Evolutionary conservation across 306 rosid species (phyloP), one percentile per base, ranked within the genome.

Genomic region (Alnus rubra): DNA sequence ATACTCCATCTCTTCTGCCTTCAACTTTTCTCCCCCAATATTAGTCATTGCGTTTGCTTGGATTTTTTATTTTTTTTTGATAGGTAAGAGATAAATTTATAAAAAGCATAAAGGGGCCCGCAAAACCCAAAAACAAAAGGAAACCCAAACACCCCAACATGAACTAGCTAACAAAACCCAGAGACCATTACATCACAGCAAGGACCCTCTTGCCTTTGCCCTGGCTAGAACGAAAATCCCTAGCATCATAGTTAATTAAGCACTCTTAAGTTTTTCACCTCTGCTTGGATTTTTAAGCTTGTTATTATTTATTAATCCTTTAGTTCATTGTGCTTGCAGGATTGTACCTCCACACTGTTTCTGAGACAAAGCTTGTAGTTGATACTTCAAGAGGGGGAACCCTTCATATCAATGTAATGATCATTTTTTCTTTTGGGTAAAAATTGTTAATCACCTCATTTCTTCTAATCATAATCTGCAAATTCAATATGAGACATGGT

Each of bases 361-460:
- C 91, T 0, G 98, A 94, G 90, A 86, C 94, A 35, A 88, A 86
- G 87, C 97, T 94, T 82, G 77, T 87, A 45, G 98, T 94, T 78
- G 98, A 94, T 82, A 89, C 94, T 78, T 89, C 98, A 73, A 92
- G 98, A 79, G 97, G 98, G 63, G 94, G 84, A 86, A 88, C 80
- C 55, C 81, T 94, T 54, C 84, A 78, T 67, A 94, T 94, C 89
- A 86, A 86, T 84, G 98, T 94, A 90, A 82, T 79, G 44, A 52
- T 47, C 74, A 7, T 31, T 77, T 50, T 79, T 82, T 44, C 63
- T 53, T 74, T 76, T 55, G 73, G n/a, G 1, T 55, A 35, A 56
- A 44, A 78, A 74, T 56, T 74, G 47, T 67, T 58, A 13, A 54
- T 35, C 4, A 69, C 11, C 8, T 80, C 18, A 28, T 72, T 44